Percentiles rank a stretch among this genome's conserved stretches.
These are phyloP conservation scores for Apiospora hydei DNA, from an alignment of 2,329 filamentous ascomycete species.

Conservation along the genomic window DNA sequence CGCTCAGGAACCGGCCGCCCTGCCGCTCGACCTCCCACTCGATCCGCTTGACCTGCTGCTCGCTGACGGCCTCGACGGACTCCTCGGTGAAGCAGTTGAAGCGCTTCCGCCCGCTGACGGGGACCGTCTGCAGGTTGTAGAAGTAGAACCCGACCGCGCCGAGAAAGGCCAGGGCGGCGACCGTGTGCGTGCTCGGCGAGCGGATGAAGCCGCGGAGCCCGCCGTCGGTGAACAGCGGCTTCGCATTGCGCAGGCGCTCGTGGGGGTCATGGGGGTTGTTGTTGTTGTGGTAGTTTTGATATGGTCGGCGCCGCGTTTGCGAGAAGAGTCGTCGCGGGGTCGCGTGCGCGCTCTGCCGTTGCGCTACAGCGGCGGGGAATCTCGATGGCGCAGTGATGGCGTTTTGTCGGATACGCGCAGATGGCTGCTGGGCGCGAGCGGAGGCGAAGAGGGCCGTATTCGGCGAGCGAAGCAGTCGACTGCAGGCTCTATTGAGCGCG, in stretches of 20 bases:
- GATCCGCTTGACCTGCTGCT: conserved; percentile 63
- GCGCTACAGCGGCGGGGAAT: not conserved
- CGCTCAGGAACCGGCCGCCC: conserved; percentile 62
- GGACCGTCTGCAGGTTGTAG: conserved; percentile 74
- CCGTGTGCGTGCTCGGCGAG: conserved; percentile 47
- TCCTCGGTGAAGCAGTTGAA: conserved; percentile 73
- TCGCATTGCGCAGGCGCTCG: conserved; percentile 39
- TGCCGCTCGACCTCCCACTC: conserved; percentile 61
- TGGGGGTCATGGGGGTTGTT: conserved; percentile 31
- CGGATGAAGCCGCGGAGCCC: conserved; percentile 43
- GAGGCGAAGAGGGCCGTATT: not conserved
- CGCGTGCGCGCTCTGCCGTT: too few relatives aligned
- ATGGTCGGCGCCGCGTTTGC: conserved; percentile 25
- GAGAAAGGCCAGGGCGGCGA: conserved; percentile 50
- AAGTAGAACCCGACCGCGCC: conserved; percentile 67
- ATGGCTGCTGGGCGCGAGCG: not conserved
- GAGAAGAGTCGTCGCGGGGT: conserved; percentile 29
- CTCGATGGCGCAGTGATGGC: not conserved
- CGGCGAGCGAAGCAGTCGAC: not conserved
- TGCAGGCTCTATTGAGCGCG: conserved; percentile 4
- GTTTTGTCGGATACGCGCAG: not conserved
- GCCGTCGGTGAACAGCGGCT: conserved; percentile 48
- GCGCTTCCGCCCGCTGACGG: conserved; percentile 72
- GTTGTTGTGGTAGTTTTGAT: conserved; percentile 11
- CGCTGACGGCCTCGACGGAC: conserved; percentile 60